A percentile compares a stretch with the other conserved stretches of the same genome.
Evolutionary conservation across 352 stramenopile species (phyloP).

Genomic region (Pythium scleroteichum): DNA sequence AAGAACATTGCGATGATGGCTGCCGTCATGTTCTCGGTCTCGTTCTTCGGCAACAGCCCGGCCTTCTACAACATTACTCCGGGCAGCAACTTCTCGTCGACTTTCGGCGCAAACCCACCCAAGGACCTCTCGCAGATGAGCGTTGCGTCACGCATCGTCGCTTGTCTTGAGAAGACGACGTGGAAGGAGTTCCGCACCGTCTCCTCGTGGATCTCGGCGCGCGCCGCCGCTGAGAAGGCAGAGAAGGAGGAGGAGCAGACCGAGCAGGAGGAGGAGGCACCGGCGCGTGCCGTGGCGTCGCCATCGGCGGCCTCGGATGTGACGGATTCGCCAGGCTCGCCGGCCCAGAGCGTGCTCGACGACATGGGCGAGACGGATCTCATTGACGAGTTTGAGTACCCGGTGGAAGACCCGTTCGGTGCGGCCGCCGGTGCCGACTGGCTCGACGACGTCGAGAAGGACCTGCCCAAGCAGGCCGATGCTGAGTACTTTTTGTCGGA

Average conservation of each 20-base stretch:
- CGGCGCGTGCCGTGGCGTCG: conserved; percentile 34
- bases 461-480: conserved; percentile 23
- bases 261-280: conserved; percentile 17
- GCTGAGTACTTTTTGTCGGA: conserved; percentile 22
- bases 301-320: conserved; percentile 72
- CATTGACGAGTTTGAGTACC: conserved; percentile 84
- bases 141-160: conserved; percentile 83
- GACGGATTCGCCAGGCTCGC: conserved; percentile 60
- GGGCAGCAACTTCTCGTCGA: conserved; percentile 79
- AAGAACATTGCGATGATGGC: conserved; percentile 91
- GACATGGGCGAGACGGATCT: conserved; percentile 57
- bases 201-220: conserved; percentile 62
- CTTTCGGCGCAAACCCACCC: conserved; percentile 72
- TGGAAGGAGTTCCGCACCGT: conserved; percentile 88
- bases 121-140: conserved; percentile 86
- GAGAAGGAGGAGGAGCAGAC: conserved; percentile 18
- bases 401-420: conserved; percentile 74
- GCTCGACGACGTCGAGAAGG: conserved; percentile 61
- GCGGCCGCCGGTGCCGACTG: conserved; percentile 60
- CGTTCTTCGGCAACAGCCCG: conserved; percentile 77
- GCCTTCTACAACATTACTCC: conserved; percentile 73
- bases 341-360: conserved; percentile 28
- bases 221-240: conserved; percentile 32
- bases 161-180: conserved; percentile 86
- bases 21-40: conserved; percentile 87